These are phyloP conservation scores for Oropetium thomaeum DNA, from an alignment of 176 grass and related monocot species.

Conservation along the genomic window DNA sequence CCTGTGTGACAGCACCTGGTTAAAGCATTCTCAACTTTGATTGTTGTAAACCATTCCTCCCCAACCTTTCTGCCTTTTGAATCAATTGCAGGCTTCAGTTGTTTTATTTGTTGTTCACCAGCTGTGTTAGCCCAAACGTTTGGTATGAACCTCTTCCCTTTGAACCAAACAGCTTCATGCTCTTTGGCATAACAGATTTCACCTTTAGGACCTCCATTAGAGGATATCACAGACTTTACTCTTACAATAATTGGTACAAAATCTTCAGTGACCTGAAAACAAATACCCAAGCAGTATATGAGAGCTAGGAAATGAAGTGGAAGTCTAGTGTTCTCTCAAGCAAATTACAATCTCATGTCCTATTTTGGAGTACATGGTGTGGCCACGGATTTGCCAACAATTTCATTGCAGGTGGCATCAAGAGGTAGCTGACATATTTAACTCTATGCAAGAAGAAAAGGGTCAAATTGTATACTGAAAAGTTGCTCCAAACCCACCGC, in stretches of 20 bases:
- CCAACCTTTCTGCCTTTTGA: constrained; percentile 94
- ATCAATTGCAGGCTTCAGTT: constrained; percentile 74
- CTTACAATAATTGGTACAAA: constrained; percentile 75
- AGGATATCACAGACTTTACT: constrained; percentile 76
- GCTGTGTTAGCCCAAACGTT: constrained; percentile 71
- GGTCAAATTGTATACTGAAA: constrained; percentile 3
- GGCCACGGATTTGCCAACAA: background rate
- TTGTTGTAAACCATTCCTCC: constrained; percentile 93
- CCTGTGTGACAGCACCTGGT: constrained; percentile 46
- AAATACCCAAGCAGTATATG: background rate
- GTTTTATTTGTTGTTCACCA: constrained; percentile 93
- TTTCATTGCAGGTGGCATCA: background rate
- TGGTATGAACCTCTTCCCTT: constrained; percentile 78
- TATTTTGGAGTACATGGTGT: background rate
- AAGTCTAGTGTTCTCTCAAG: background rate
- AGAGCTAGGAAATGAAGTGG: constrained; percentile 5
- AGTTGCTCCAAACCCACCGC: constrained; percentile 48
- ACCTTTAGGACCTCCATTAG: constrained; percentile 73
- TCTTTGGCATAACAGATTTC: constrained; percentile 96
- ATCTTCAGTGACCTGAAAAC: constrained; percentile 70
- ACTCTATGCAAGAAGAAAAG: background rate
- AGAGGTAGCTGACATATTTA: background rate
- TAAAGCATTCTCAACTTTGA: constrained; percentile 78
- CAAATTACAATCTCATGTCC: constrained; percentile 15
- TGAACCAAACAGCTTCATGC: constrained; percentile 91